Base-by-base conservation (phyloP, 495 filamentous ascomycete species). In the Stereocaulon alpinum region DNA sequence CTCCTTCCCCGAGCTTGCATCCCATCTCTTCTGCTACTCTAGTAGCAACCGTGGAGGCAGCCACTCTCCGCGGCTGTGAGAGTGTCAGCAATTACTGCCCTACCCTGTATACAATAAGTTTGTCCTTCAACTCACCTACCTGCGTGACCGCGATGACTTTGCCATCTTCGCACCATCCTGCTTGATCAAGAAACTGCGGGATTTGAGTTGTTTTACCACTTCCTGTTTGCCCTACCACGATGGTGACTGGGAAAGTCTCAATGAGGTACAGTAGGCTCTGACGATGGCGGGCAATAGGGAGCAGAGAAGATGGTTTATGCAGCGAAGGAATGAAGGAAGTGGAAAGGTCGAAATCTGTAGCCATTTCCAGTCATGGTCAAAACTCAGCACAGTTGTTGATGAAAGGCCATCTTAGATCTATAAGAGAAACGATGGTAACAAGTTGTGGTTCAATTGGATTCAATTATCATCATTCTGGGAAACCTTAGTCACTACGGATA, bases 21-120 rank as follows among this genome's bases (percentile, higher is more conserved):
- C 91, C 89, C 81, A 95, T 87, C 67, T 98, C 93, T 56, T 98
- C 92, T 1, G 93, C 87, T 11, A 98, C 93, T 72, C 93, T 89
- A 22, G 87, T 83, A 6, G 93, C 93, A 40, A 98, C 93, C 64
- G 86, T 92, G 87, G 96, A 96, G 22, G 93, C 92, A 42, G 93
- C 93, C 11, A 98, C 93, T 74, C 93, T 83, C 60, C 93, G 84
- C n/a, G 93, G 93, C 69, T 98, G 89, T 12, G 10, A 48, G 56
- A 40, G 22, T 32, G 15, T 66, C 15, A 58, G 45, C 51, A 50
- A 6, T 42, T 3, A 50, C 5, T 24, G 14, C 12, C n/a, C 20
- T 40, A 17, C 3, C 22, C 3, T 34, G n/a, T 14, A 6, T 6
- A 37, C 10, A 40, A 27, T 12, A 32, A 7, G 9, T 55, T 50